Evolutionary conservation across 2,329 filamentous ascomycete species (phyloP), one percentile per base, ranked within the genome.

Genomic region (Cladosporium oxysporum): DNA sequence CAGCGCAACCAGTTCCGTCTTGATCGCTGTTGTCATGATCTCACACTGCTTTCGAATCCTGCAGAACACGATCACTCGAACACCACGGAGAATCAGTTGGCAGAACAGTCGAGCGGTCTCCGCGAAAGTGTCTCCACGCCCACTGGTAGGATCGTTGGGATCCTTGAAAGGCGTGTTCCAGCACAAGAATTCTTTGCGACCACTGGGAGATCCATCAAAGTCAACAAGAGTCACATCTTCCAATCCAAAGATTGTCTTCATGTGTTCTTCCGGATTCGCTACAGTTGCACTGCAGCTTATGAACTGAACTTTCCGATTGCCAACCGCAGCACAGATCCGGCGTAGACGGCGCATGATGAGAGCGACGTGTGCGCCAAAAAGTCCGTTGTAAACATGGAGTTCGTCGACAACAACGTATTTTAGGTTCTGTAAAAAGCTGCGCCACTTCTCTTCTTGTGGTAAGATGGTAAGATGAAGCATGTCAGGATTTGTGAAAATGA

Each of bases 141-240:
- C 94, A 72, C 92, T 96, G 0, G 90, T 88, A 10, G 93, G 91
- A 77, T 98, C 94, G 0, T 84, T 86, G 0, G 94, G 92, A 71
- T 97, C 94, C 76, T 93, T 96, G 78, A 88, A 97, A 0, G 95
- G 95, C 0, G 94, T 97, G 72, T 99, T 98, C 95, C 95, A 99
- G 77, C 93, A 98, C 7, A 99, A 75, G 66, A 98, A 98, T 73
- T 98, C 94, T 76, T 98, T 98, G 26, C 92, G 85, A 0, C 94
- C 92, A 6, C 92, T 92, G 0, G 95, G 95, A 0, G 93, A 97
- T 1, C 95, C 95, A 75, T 99, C 95, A 73, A 91, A 93, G 74
- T 97, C 93, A 0, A 94, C 90, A 53, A 98, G 78, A 66, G 85
- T 87, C 16, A 97, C 91, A 69, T 93, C 83, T 0, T 93, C 86